Conservation (phyloP, 805 yeast genomes). For the Priceomyces carsonii region DNA sequence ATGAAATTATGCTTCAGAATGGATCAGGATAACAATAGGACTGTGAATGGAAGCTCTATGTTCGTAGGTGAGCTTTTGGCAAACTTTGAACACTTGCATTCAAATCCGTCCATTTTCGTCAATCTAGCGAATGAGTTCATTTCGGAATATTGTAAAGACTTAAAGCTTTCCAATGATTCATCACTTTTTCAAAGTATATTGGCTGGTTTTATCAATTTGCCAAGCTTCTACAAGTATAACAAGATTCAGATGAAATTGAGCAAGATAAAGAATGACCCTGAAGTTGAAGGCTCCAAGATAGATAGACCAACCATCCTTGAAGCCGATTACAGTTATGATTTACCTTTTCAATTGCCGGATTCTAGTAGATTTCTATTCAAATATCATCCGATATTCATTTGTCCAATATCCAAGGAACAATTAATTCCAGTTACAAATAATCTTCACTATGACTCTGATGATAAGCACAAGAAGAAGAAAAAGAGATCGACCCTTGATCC, state of each 20-base stretch:
- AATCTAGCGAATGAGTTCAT: conserved; percentile 41
- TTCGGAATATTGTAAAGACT: conserved; percentile 37
- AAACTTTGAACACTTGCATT: conserved; percentile 29
- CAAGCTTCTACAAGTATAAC: conserved; percentile 43
- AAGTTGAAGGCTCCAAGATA: neutral
- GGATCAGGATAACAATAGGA: conserved; percentile 15
- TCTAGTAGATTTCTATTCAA: conserved; percentile 38
- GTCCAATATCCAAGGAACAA: conserved; percentile 47
- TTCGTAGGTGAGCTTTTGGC: conserved; percentile 34
- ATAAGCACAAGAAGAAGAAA: conserved; percentile 18
- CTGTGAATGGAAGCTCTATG: conserved; percentile 18
- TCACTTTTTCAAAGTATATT: conserved; percentile 40
- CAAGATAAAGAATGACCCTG: conserved; percentile 10
- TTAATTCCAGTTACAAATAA: conserved; percentile 31
- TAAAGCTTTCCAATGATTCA: conserved; percentile 40
- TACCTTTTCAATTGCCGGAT: conserved; percentile 45
- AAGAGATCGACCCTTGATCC: conserved; percentile 7
- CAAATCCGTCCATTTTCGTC: conserved; percentile 29
- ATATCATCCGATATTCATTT: conserved; percentile 46
- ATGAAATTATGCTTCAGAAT: conserved; percentile 24
- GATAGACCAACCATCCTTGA: conserved; percentile 5
- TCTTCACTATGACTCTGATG: conserved; percentile 8
- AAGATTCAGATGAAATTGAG: conserved; percentile 34
- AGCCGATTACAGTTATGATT: conserved; percentile 29
- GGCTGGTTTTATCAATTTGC: conserved; percentile 42